A percentile compares a stretch with the other conserved stretches of the same genome.
These are phyloP conservation scores for Bolboschoenus planiculmis DNA, from an alignment of 176 grass and related monocot species.

Conservation along the genomic window DNA sequence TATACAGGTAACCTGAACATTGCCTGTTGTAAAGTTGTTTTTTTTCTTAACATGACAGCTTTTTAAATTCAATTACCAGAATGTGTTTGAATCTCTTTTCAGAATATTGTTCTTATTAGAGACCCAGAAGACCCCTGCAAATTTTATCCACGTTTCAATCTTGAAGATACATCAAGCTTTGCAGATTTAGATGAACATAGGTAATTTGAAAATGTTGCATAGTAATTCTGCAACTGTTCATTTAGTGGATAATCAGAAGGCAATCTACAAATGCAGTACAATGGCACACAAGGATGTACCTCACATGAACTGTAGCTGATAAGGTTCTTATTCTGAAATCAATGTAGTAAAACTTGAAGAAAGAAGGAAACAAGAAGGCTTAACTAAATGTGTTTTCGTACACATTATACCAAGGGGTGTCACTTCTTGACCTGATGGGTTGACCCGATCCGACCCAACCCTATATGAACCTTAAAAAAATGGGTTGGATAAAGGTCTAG, in stretches of 20 bases:
- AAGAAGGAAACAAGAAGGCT: not conserved
- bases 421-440: too few species aligned
- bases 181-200: conserved; percentile 87
- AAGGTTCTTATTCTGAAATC: not conserved
- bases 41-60: not conserved
- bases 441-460: too few species aligned
- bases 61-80: conserved; percentile 24
- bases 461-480: too few species aligned
- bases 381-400: not conserved
- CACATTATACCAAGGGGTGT: too few species aligned
- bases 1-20: conserved; percentile 53
- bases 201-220: conserved; percentile 27
- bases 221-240: not conserved
- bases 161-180: conserved; percentile 92
- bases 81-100: conserved; percentile 23
- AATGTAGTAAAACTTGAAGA: not conserved
- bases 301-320: not conserved
- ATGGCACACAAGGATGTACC: not conserved
- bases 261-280: not conserved
- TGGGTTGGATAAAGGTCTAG: too few species aligned
- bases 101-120: conserved; percentile 97
- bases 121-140: conserved; percentile 77
- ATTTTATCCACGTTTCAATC: conserved; percentile 95
- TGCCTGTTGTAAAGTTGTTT: conserved; percentile 7
- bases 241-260: not conserved